Percentiles rank a stretch among this genome's conserved stretches.
phyloP scores from a whole-genome alignment of 2,329 filamentous ascomycete species.

The Paecilomyces sp. region DNA sequence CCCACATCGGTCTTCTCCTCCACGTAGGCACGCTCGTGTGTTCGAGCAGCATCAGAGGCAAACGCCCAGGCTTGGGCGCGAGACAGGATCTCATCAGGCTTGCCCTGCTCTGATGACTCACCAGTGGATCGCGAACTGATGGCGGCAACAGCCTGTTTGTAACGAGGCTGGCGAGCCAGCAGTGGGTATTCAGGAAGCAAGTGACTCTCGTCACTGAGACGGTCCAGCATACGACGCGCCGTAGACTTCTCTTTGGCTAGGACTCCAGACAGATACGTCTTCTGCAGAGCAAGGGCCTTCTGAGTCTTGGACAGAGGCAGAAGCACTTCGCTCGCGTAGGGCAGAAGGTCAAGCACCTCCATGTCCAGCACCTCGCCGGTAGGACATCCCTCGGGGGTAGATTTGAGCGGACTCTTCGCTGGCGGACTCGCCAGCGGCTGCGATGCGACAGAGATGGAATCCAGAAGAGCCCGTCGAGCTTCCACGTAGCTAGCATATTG shows the following conservation, averaged over 20 bases:
- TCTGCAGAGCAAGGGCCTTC: constrained; percentile 29
- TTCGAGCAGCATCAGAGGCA: constrained; percentile 26
- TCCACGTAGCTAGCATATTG: constrained; percentile 30
- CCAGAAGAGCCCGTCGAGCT: constrained; percentile 27
- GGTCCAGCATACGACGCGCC: constrained; percentile 28
- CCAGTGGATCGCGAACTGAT: constrained; percentile 14
- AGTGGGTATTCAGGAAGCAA: constrained; percentile 36
- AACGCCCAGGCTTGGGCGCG: constrained; percentile 35
- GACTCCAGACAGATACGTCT: constrained; percentile 28
- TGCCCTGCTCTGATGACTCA: constrained; percentile 9
- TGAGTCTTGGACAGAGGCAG: constrained; percentile 28
- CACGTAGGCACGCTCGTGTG: constrained; percentile 23
- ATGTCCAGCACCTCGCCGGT: constrained; percentile 11
- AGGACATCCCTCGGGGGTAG: neutral
- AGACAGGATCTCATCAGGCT: constrained; percentile 23
- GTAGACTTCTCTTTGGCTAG: constrained; percentile 32
- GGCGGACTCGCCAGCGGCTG: constrained; percentile 21
- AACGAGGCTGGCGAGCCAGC: constrained; percentile 26
- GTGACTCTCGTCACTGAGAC: constrained; percentile 35
- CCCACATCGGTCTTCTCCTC: constrained; percentile 25
- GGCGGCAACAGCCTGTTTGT: constrained; percentile 24
- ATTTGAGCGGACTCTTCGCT: constrained; percentile 7
- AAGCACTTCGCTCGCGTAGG: constrained; percentile 24
- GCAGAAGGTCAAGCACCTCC: constrained; percentile 22
- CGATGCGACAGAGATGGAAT: constrained; percentile 27